A percentile compares a stretch with the other conserved stretches of the same genome.
Evolutionary conservation across 257 asterid genomes (phyloP).

Genomic region (Oldenlandia corymbosa): DNA sequence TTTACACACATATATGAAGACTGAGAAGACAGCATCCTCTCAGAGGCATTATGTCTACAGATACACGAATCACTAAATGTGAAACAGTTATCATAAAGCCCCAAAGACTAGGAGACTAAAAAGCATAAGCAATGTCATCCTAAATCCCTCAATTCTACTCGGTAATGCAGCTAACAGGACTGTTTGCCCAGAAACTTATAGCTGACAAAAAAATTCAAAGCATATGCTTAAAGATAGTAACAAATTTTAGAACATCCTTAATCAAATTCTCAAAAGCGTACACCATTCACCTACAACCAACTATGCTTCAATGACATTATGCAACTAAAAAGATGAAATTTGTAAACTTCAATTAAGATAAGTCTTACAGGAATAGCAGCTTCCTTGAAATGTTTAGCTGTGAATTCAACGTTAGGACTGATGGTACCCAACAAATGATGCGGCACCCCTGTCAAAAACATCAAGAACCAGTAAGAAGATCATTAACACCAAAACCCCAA

Average conservation of each 20-base stretch:
- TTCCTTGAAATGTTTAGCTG: conserved; percentile 81
- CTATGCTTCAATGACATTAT: neutral
- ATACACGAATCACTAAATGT: neutral
- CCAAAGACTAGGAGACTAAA: neutral
- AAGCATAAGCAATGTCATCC: neutral
- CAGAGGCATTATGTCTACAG: neutral
- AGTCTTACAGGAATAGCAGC: conserved; percentile 59
- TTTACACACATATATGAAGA: neutral
- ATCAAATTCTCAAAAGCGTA: neutral
- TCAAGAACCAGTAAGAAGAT: conserved; percentile 10
- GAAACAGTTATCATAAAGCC: neutral
- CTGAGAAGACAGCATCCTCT: neutral
- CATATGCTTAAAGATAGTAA: neutral
- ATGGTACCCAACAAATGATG: conserved; percentile 86
- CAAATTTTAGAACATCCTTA: neutral
- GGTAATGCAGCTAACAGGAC: neutral
- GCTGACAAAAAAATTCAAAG: neutral
- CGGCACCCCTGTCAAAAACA: conserved; percentile 56
- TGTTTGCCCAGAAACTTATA: neutral
- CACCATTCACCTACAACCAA: neutral
- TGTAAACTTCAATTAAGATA: neutral
- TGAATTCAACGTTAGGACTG: conserved; percentile 64
- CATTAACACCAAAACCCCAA: conserved; percentile 6
- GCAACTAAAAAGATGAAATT: neutral
- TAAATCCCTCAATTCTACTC: neutral